These are phyloP conservation scores for Annulohypoxylon stygium DNA, from an alignment of 495 filamentous ascomycete genomes.

Conservation along the genomic window DNA sequence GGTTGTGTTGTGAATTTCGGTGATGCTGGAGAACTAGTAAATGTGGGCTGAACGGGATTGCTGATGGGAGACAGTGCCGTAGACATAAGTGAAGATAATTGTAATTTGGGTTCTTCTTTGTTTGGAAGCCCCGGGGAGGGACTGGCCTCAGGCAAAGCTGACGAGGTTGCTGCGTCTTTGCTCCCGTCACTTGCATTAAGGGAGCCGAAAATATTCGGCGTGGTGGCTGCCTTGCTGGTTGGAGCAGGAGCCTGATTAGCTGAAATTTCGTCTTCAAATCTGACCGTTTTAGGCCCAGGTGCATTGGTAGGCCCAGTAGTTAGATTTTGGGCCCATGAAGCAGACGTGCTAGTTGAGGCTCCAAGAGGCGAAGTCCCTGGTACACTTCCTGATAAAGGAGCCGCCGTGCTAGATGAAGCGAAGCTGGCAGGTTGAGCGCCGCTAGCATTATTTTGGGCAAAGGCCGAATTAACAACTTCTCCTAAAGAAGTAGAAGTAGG, in stretches of 20 bases:
- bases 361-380: neutral
- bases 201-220: slow-evolving; percentile 9
- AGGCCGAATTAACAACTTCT: slow-evolving; percentile 6
- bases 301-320: neutral
- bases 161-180: slow-evolving; percentile 12
- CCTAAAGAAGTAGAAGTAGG: neutral
- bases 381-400: neutral
- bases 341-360: neutral
- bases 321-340: neutral
- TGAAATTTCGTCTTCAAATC: slow-evolving; percentile 5
- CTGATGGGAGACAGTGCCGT: slow-evolving; percentile 2
- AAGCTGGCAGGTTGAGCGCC: neutral
- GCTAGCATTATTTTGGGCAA: neutral
- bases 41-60: slow-evolving; percentile 2
- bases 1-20: slow-evolving; percentile 1
- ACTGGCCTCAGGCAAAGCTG: slow-evolving; percentile 4
- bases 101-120: slow-evolving; percentile 19
- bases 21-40: neutral
- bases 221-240: neutral
- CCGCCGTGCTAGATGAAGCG: neutral
- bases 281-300: slow-evolving; percentile 19
- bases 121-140: slow-evolving; percentile 5
- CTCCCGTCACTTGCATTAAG: slow-evolving; percentile 2
- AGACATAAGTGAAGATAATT: neutral
- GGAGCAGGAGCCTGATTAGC: neutral